Evolutionary conservation across 257 asterid genomes (phyloP), one percentile per base, ranked within the genome.

Genomic region (Solanum rostratum): DNA sequence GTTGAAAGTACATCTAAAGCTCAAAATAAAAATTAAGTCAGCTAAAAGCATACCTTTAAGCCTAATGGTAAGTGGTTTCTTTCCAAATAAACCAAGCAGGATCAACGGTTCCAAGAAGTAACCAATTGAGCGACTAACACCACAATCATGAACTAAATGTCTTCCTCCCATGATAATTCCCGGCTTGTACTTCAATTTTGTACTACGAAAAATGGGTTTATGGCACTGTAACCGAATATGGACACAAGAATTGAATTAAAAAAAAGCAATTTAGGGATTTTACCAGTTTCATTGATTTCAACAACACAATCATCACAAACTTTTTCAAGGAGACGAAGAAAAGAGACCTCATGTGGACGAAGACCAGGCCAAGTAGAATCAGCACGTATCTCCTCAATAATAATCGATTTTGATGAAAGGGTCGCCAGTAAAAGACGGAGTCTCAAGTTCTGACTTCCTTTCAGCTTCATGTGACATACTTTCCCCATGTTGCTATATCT

Each of bases 101-200:
- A 96, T 86, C 91, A 95, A 85, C 0, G 98, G 98, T 92, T 95
- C 98, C 89, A 96, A 53, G 83, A 92, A 95, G 80, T 95, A 96
- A 3, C 95, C 94, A 43, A 96, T 91, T 1, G 97, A 85, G 39
- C 98, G 93, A 87, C 86, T 90, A 6, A 90, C 59, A 2, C 95
- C 97, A 29, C 98, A 96, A 79, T 93, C 94, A 55, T 96, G 99
- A 60, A 84, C 85, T 66, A 93, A 89, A 88, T 91, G 85, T 85
- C 87, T 92, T 79, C 99, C 99, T 13, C 99, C 97, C 92, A 93
- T 92, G 88, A 95, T 89, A 73, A 89, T 91, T 33, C 98, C 99
- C 3, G 98, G 99, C 85, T 86, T 92, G 90, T 95, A 95, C 97
- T 88, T 93, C 85, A 96, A 84, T 71, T 91, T 92, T 3, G 98